Evolutionary conservation across 352 stramenopile species (phyloP), one percentile per base, ranked within the genome.

Genomic region (Phytophthora megakarya): DNA sequence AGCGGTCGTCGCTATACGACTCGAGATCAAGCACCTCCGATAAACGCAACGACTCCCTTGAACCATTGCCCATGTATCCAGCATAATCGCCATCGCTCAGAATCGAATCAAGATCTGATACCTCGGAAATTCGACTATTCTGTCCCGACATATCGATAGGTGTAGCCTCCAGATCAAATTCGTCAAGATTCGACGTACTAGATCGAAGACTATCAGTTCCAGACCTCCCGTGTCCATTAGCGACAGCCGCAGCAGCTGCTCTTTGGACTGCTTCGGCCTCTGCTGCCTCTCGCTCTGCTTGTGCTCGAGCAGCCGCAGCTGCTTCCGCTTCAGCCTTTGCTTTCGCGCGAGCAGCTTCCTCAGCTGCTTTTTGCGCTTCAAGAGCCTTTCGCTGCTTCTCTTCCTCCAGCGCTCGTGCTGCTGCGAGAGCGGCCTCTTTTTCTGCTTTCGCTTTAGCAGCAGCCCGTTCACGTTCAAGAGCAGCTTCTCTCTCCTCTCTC

Each of bases 11-110:
- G 15, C 39, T 77, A 44, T 84, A 80, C 21, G 80, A 80, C 44
- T 87, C 81, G 21, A 93, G 73, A 49, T 93, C 84, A 42, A 93
- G 79, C 40, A 93, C 84, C 53, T 91, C 78, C n/a, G 81, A 91
- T 30, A 93, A 72, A 2, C 84, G 81, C 61, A 91, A 49, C 32
- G 84, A 91, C 44, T 93, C 84, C 18, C 81, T 77, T 49, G 81
- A 60, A 43, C 66, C 79, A 39, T 40, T 81, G 9, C 47, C 65
- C 70, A 77, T 77, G 47, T 77, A 77, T 69, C 76, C 84, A 30
- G 83, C 73, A 38, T 85, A 92, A 22, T 75, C 81, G 46, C 88
- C 84, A 19, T 92, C 81, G 42, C 73, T 75, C 39, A 84, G 70
- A 40, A 84, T 50, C 13, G 73, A 87, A 26, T 81, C 81, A 32